Percentiles rank a stretch among this genome's conserved stretches.
Conservation (phyloP, 225 moss, liverwort and hornwort species). For the Asterella californica region DNA sequence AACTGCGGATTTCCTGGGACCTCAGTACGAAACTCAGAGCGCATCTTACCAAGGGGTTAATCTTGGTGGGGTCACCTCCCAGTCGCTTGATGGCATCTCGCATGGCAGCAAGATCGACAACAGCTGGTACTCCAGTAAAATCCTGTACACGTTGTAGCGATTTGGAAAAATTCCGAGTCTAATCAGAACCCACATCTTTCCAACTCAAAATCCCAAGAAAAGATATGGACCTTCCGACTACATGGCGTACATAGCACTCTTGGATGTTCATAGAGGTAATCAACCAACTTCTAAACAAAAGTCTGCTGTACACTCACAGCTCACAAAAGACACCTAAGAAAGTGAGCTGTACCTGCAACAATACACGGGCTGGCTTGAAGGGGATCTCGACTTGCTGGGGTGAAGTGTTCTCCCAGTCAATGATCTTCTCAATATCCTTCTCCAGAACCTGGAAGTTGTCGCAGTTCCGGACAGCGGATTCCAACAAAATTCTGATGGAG, state of each 20-base stretch:
- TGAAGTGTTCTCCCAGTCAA: conserved; percentile 86
- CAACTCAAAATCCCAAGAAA: too few relatives aligned
- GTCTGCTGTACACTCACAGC: too few relatives aligned
- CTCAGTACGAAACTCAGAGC: neutral
- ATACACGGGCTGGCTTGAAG: conserved; percentile 90
- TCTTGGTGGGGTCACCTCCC: conserved; percentile 84
- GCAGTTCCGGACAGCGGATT: conserved; percentile 79
- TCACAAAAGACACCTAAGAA: too few relatives aligned
- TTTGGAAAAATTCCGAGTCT: neutral
- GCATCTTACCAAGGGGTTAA: conserved; percentile 76
- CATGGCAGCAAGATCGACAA: conserved; percentile 94
- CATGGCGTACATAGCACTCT: neutral
- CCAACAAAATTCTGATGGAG: conserved; percentile 78
- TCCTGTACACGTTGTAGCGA: conserved; percentile 43
- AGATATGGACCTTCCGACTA: neutral
- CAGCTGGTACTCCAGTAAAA: conserved; percentile 93
- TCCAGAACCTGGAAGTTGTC: conserved; percentile 71
- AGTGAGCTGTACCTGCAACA: conserved; percentile 58
- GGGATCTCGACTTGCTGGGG: conserved; percentile 88
- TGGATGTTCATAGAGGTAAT: neutral
- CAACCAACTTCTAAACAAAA: neutral
- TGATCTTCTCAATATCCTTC: conserved; percentile 78
- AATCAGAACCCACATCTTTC: neutral
- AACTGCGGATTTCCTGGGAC: neutral
- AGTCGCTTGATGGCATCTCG: conserved; percentile 86